Evolutionary conservation across 139 green algal genomes (phyloP), one percentile per base, ranked within the genome.

Genomic region (Micractinium sp.): DNA sequence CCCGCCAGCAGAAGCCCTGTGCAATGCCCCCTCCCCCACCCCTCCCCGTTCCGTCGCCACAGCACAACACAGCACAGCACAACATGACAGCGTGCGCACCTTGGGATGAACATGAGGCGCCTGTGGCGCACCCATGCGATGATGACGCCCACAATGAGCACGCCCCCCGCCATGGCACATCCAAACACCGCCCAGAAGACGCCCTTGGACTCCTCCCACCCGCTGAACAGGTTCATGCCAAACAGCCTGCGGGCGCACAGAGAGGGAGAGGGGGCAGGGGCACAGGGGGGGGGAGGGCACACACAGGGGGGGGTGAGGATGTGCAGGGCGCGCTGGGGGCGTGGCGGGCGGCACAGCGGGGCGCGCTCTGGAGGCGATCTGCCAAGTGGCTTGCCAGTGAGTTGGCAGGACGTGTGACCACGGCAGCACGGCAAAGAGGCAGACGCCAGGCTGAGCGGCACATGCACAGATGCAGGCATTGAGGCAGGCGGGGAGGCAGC

Each of bases 141-240:
- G 29, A 84, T 66, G 2, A 12, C 78, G 7, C 41, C 78, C 29
- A 84, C 47, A 0, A 84, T 80, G 74, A 29, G 15, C 33, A 38
- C 33, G 33, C 74, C 74, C 4, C 74, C 74, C 74, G 39, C 15
- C 74, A 80, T 33, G 15, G 74, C 39, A 7, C 25, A 5, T 22
- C n/a, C 33, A 27, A 80, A 41, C 33, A 80, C 74, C 14, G 33
- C 61, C 81, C 79, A 73, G 47, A 83, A 83, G 39, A 67, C 29
- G 27, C 33, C 22, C 12, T 66, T 4, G 25, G 81, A 56, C n/a
- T 2, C 22, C 63, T 71, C 63, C 63, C 20, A 71, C 63, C 63
- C 63, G 63, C 63, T 71, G 63, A 23, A 18, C 12, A 87, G 83
- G 67, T 87, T 87, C 83, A 87, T 87, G 39, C 83, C 83, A 69